These are phyloP conservation scores for Gossypioides kirkii DNA, from an alignment of 345 rosid species.

Conservation along the genomic window DNA sequence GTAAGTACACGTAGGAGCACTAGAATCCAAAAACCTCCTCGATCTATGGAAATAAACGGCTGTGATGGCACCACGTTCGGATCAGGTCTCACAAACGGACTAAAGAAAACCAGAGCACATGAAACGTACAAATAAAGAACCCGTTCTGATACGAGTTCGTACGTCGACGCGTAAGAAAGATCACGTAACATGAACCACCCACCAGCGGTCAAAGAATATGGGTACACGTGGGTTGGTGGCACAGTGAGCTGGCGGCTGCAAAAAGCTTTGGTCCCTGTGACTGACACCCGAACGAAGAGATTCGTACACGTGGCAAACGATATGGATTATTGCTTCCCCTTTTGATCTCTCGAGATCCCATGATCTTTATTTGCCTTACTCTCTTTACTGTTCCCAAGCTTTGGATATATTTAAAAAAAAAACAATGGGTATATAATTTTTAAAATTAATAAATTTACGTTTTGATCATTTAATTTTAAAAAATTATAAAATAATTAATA, in stretches of 20 bases:
- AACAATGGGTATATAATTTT: too few species aligned
- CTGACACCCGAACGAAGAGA: constrained; percentile 13
- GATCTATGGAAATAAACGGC: constrained; percentile 2
- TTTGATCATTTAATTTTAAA: too few species aligned
- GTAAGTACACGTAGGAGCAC: not conserved
- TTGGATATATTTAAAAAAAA: not conserved
- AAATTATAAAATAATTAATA: too few species aligned
- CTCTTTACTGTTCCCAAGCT: not conserved
- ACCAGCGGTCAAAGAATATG: not conserved
- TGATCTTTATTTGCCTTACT: constrained; percentile 12
- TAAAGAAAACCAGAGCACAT: not conserved
- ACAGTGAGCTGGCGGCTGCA: constrained; percentile 12
- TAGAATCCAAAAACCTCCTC: not conserved
- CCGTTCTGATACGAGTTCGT: not conserved
- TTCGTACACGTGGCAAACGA: constrained; percentile 20
- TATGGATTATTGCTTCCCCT: not conserved
- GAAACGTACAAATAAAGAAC: constrained; percentile 15
- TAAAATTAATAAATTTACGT: too few species aligned
- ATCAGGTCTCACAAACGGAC: constrained; percentile 1
- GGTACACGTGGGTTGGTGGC: constrained; percentile 29
- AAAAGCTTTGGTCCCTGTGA: not conserved
- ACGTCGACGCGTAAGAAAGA: not conserved
- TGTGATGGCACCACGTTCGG: not conserved
- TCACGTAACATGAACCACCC: constrained; percentile 25
- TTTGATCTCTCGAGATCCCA: constrained; percentile 17